Percentiles rank a stretch among this genome's conserved stretches.
Evolutionary conservation across 345 rosid genomes (phyloP).

Genomic region (Citrus unshiu): DNA sequence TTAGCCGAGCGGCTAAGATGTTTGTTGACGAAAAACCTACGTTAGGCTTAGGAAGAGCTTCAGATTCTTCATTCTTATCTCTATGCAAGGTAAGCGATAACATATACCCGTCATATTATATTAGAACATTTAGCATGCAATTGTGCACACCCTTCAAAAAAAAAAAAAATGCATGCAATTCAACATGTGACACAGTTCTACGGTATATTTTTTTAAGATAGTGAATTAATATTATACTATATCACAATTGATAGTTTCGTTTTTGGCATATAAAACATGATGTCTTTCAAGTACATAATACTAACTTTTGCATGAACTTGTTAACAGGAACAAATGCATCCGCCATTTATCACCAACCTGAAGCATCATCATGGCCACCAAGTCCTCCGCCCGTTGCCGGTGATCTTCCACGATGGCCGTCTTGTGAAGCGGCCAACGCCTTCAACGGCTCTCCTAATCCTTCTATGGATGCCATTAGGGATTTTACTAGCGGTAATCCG

Average conservation of each 20-base stretch:
- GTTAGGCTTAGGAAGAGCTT: slow-evolving; percentile 46
- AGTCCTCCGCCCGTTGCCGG: slow-evolving; percentile 59
- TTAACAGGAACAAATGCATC: slow-evolving; percentile 52
- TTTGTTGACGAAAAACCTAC: slow-evolving; percentile 49
- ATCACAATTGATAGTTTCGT: no score
- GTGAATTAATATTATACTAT: no score
- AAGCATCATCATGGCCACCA: slow-evolving; percentile 17
- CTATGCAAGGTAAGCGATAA: slow-evolving; percentile 53
- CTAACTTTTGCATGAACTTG: neutral
- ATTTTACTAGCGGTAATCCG: slow-evolving; percentile 56
- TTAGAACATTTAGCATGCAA: no score
- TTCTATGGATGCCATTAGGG: slow-evolving; percentile 86
- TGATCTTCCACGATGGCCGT: slow-evolving; percentile 93
- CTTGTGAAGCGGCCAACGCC: slow-evolving; percentile 81
- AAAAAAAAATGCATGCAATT: no score
- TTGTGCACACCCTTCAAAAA: no score
- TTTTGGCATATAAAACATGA: neutral
- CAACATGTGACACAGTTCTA: no score
- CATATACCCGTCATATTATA: no score
- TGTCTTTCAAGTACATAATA: no score
- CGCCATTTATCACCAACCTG: slow-evolving; percentile 36
- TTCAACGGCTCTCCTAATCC: slow-evolving; percentile 56
- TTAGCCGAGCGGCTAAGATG: slow-evolving; percentile 33
- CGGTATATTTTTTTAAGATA: no score
- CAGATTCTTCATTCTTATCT: slow-evolving; percentile 40